Percentiles rank a stretch among this genome's conserved stretches.
Conservation (phyloP, 1,139 yeast genomes). For the Eremothecium sinecaudum region DNA sequence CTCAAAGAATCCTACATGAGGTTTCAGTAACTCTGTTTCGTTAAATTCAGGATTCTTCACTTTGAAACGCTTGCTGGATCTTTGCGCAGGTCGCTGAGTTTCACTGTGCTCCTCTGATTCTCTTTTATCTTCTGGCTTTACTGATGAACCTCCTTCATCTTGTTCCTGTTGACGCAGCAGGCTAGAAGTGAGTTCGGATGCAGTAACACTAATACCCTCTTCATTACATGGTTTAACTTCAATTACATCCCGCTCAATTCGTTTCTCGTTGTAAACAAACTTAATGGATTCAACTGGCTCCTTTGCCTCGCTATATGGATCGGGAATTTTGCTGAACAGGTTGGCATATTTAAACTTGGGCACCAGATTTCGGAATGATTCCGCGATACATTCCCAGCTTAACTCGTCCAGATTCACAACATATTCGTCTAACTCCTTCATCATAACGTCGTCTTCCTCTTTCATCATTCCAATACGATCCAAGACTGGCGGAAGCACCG, state of each 20-base stretch:
- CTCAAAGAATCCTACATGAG: constrained; percentile 2
- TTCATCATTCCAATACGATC: constrained; percentile 21
- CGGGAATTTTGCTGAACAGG: constrained; percentile 30
- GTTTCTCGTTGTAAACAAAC: constrained; percentile 9
- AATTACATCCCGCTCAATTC: neutral
- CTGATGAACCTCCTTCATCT: neutral
- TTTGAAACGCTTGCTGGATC: constrained; percentile 34
- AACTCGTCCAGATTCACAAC: constrained; percentile 17
- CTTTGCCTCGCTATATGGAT: constrained; percentile 44
- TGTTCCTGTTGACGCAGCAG: too few species aligned
- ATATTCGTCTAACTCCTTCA: constrained; percentile 21
- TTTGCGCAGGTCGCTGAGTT: constrained; percentile 22
- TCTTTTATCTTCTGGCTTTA: constrained; percentile 4
- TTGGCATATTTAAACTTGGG: constrained; percentile 25
- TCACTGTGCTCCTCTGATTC: constrained; percentile 12
- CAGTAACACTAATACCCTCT: constrained; percentile 4
- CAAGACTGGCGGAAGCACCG: constrained; percentile 14
- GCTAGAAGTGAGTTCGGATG: constrained; percentile 1
- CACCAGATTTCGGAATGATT: constrained; percentile 17
- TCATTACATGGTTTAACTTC: too few species aligned
- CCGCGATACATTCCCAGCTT: constrained; percentile 27
- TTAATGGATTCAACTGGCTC: constrained; percentile 39
- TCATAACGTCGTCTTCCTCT: constrained; percentile 23
- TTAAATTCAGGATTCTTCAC: constrained; percentile 25
- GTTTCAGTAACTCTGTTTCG: constrained; percentile 9